phyloP scores from a whole-genome alignment of 352 stramenopile genomes.

The Globisporangium nagaii region DNA sequence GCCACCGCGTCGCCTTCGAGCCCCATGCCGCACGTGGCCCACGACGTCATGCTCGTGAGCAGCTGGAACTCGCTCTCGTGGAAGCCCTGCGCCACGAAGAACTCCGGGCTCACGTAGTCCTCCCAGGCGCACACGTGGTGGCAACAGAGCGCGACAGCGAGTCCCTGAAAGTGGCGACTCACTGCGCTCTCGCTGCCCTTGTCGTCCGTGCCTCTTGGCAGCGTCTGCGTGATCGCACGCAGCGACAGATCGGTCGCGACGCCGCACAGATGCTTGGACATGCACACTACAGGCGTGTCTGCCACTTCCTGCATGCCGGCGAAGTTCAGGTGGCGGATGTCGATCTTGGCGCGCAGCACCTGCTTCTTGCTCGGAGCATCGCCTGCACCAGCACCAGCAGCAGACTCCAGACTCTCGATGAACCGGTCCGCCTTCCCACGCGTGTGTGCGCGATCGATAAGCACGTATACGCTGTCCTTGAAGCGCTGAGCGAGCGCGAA shows the following conservation, averaged over 20 bases:
- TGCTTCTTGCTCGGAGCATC: slow-evolving; percentile 18
- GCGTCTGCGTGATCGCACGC: slow-evolving; percentile 52
- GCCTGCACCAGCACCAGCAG: slow-evolving; percentile 4
- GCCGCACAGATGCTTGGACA: slow-evolving; percentile 84
- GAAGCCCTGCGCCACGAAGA: slow-evolving; percentile 55
- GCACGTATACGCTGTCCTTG: slow-evolving; percentile 54
- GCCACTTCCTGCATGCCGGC: slow-evolving; percentile 49
- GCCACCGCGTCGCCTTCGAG: slow-evolving; percentile 59
- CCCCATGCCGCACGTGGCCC: slow-evolving; percentile 73
- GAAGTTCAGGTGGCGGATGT: slow-evolving; percentile 82
- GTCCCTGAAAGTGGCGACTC: slow-evolving; percentile 42
- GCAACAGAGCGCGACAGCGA: slow-evolving; percentile 75
- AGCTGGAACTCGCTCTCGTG: slow-evolving; percentile 50
- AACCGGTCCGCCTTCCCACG: slow-evolving; percentile 73
- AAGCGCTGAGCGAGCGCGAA: slow-evolving; percentile 68
- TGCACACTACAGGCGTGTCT: slow-evolving; percentile 55
- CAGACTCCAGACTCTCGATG: slow-evolving; percentile 26
- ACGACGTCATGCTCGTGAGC: slow-evolving; percentile 68
- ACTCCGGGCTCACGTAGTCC: slow-evolving; percentile 68
- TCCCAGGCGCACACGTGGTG: slow-evolving; percentile 72
- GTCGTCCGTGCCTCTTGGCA: slow-evolving; percentile 13
- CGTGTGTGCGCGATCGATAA: slow-evolving; percentile 70
- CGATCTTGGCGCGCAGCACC: slow-evolving; percentile 70
- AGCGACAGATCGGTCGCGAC: slow-evolving; percentile 79
- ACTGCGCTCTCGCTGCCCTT: slow-evolving; percentile 1